Evolutionary conservation across 495 filamentous ascomycete genomes (phyloP).

Genomic region (Penicillium psychrofluorescens): DNA sequence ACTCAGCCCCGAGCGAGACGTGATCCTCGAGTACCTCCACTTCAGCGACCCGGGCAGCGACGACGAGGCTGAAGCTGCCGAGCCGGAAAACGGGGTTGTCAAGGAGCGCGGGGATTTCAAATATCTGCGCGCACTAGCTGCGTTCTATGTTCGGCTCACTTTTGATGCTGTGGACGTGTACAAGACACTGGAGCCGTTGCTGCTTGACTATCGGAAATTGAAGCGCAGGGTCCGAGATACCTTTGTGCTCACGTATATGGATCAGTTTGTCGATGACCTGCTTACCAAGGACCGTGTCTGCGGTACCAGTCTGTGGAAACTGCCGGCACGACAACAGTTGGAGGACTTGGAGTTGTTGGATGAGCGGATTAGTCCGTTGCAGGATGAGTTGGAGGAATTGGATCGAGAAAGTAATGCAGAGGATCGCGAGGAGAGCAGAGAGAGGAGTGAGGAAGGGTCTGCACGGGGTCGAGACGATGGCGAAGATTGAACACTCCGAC

Average conservation of each 20-base stretch:
- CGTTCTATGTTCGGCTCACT: constrained; percentile 89
- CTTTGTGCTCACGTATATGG: constrained; percentile 67
- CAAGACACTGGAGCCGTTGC: constrained; percentile 68
- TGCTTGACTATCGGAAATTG: constrained; percentile 80
- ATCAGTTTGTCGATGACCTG: constrained; percentile 90
- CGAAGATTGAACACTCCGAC: constrained; percentile 19
- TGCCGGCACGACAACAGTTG: constrained; percentile 71
- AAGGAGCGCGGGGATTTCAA: constrained; percentile 69
- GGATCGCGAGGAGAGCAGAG: constrained; percentile 12
- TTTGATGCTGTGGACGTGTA: constrained; percentile 78
- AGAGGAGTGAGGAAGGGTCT: constrained; percentile 13
- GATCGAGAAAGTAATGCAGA: constrained; percentile 55
- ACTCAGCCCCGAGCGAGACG: constrained; percentile 67
- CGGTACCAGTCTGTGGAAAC: constrained; percentile 86
- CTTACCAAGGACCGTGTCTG: constrained; percentile 85
- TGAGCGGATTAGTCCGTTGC: constrained; percentile 72
- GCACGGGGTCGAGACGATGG: constrained; percentile 4
- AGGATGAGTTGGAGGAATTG: constrained; percentile 76
- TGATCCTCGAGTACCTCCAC: constrained; percentile 74
- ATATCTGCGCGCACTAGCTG: constrained; percentile 81
- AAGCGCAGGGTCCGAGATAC: constrained; percentile 66
- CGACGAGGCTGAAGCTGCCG: constrained; percentile 13
- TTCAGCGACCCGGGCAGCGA: constrained; percentile 41
- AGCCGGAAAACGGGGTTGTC: constrained; percentile 20
- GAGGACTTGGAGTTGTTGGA: constrained; percentile 90